Evolutionary conservation across 2,329 filamentous ascomycete genomes (phyloP).

Genomic region (Monilinia polystroma): DNA sequence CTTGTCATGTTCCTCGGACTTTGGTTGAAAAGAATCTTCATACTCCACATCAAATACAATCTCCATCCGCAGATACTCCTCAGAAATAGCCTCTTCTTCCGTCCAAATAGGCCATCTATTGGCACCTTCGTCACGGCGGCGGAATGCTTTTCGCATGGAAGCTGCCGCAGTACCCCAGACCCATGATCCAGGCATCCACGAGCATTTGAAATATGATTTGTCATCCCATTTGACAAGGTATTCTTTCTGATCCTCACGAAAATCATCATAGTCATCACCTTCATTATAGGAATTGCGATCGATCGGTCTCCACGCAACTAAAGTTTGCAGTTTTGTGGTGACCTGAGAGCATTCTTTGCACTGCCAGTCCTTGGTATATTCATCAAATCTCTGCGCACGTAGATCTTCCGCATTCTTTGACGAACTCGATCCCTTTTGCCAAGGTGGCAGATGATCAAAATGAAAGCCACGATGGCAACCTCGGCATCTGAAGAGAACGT

Average conservation of each 20-base stretch:
- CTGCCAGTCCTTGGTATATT: conserved; percentile 73
- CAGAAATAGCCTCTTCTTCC: conserved; percentile 76
- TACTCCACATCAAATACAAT: conserved; percentile 84
- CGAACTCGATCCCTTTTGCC: conserved; percentile 40
- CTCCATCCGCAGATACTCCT: conserved; percentile 81
- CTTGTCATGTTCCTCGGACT: conserved; percentile 67
- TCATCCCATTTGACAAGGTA: conserved; percentile 89
- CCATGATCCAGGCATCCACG: conserved; percentile 90
- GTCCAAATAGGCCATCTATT: conserved; percentile 66
- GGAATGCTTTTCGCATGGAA: conserved; percentile 71
- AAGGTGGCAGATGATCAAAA: conserved; percentile 70
- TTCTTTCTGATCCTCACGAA: conserved; percentile 78
- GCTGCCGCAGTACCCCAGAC: conserved; percentile 67
- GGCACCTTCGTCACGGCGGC: conserved; percentile 63
- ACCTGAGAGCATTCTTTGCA: conserved; percentile 74
- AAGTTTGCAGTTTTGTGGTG: conserved; percentile 65
- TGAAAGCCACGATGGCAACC: conserved; percentile 79
- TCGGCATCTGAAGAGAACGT: conserved; percentile 80
- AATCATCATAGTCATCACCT: conserved; percentile 52
- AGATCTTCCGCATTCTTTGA: conserved; percentile 48
- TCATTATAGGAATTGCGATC: conserved; percentile 55
- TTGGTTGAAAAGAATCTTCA: conserved; percentile 50
- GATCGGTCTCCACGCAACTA: conserved; percentile 85
- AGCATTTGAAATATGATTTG: conserved; percentile 76
- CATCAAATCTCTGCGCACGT: conserved; percentile 62